phyloP scores from a whole-genome alignment of 352 stramenopile species.

The Phytopythium delawarense region DNA sequence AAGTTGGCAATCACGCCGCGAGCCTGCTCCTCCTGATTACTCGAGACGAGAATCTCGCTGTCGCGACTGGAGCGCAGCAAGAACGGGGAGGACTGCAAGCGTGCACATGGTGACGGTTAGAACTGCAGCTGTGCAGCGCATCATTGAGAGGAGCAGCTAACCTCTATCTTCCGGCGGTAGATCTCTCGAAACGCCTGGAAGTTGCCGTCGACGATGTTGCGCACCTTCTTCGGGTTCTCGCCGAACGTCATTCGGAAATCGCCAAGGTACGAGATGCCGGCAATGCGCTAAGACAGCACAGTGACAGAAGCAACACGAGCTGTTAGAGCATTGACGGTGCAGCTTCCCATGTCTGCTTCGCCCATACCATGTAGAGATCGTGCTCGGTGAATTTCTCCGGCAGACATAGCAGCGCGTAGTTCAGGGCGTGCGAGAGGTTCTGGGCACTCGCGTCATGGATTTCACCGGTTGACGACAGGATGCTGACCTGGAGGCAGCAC shows the following conservation, averaged over 20 bases:
- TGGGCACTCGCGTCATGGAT: slow-evolving; percentile 46
- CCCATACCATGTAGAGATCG: slow-evolving; percentile 77
- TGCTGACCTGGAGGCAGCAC: slow-evolving; percentile 40
- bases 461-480: slow-evolving; percentile 39
- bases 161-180: slow-evolving; percentile 73
- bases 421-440: slow-evolving; percentile 72
- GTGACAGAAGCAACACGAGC: slow-evolving; percentile 3
- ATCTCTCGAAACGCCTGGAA: slow-evolving; percentile 66
- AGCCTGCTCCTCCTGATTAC: slow-evolving; percentile 29
- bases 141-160: slow-evolving; percentile 14
- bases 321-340: not conserved
- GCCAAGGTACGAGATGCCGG: slow-evolving; percentile 86
- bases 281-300: slow-evolving; percentile 58
- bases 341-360: not conserved
- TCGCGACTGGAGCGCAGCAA: slow-evolving; percentile 46
- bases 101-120: slow-evolving; percentile 1
- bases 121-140: not conserved
- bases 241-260: slow-evolving; percentile 90
- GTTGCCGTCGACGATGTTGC: slow-evolving; percentile 89
- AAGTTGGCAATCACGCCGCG: slow-evolving; percentile 42
- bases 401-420: slow-evolving; percentile 70
- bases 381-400: slow-evolving; percentile 79
- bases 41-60: slow-evolving; percentile 40
- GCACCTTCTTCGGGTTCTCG: slow-evolving; percentile 89
- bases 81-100: slow-evolving; percentile 53